Conservation (phyloP, 2,329 filamentous ascomycete genomes). For the Ophiostoma quercus region DNA sequence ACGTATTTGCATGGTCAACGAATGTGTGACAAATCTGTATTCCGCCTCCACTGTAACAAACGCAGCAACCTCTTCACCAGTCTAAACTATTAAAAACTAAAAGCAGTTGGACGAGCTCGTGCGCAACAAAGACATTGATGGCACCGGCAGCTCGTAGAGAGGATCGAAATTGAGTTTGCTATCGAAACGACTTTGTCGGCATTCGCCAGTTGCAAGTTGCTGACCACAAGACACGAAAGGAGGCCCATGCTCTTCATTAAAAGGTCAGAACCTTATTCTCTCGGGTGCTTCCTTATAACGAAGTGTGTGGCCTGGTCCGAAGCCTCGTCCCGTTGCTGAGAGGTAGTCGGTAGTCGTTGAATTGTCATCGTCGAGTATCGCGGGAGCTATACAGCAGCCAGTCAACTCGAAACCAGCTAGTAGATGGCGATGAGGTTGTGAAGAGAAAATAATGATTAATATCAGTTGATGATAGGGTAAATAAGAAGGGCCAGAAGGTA, state of each 20-base stretch:
- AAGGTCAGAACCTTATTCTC: background rate
- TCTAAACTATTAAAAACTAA: background rate
- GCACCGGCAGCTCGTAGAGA: background rate
- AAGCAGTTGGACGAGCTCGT: background rate
- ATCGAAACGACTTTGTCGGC: background rate
- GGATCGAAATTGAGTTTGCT: background rate
- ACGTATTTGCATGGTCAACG: background rate
- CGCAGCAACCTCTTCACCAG: background rate
- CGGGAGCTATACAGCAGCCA: background rate
- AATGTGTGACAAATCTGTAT: background rate
- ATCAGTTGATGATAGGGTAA: slow-evolving; percentile 8
- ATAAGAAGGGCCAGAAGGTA: background rate
- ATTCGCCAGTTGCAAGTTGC: background rate
- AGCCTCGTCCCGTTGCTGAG: background rate
- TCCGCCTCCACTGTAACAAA: background rate
- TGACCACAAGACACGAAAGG: background rate
- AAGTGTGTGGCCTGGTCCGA: background rate
- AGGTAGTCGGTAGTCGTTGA: background rate
- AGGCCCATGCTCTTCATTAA: background rate
- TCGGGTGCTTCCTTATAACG: background rate
- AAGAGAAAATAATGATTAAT: background rate
- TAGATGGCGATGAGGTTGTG: background rate
- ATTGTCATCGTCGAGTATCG: background rate
- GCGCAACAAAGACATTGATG: background rate
- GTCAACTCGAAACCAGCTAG: background rate